Percentiles rank a stretch among this genome's conserved stretches.
These are phyloP conservation scores for Hymenoscyphus linearis DNA, from an alignment of 2,329 filamentous ascomycete genomes.

Conservation along the genomic window DNA sequence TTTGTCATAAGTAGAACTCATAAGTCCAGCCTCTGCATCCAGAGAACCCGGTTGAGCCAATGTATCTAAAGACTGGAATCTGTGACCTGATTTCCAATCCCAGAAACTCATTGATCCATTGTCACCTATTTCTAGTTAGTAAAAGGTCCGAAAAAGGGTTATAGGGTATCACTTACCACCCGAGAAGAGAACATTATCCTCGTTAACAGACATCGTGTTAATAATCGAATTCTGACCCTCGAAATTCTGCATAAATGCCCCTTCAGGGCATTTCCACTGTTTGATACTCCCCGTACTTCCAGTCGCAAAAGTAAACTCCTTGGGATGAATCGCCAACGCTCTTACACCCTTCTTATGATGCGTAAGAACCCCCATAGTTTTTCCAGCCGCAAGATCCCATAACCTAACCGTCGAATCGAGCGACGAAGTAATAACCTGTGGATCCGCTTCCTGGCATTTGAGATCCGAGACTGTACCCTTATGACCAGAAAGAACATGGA, in stretches of 20 bases:
- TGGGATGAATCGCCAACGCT: constrained; percentile 75
- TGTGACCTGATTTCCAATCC: constrained; percentile 96
- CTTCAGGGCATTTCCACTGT: constrained; percentile 98
- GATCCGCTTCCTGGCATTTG: constrained; percentile 91
- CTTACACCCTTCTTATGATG: constrained; percentile 98
- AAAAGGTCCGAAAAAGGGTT: not conserved
- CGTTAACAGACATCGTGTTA: constrained; percentile 88
- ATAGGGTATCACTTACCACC: constrained; percentile 46
- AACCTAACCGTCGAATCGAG: constrained; percentile 86
- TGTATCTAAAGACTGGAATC: constrained; percentile 85
- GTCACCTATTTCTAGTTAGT: constrained; percentile 45
- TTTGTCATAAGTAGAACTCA: constrained; percentile 87
- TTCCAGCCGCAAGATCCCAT: constrained; percentile 94
- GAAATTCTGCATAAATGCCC: constrained; percentile 98
- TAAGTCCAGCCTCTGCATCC: constrained; percentile 90
- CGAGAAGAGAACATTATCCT: constrained; percentile 91
- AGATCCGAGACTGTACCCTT: constrained; percentile 85
- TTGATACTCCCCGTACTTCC: constrained; percentile 93
- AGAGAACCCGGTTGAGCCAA: constrained; percentile 90
- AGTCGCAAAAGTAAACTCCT: constrained; percentile 93
- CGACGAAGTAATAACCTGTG: constrained; percentile 90
- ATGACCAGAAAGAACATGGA: constrained; percentile 89
- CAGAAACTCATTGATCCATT: constrained; percentile 97
- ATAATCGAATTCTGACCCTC: constrained; percentile 95
- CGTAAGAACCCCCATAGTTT: constrained; percentile 91